phyloP scores from a whole-genome alignment of 2,329 filamentous ascomycete species.

The Fulvia fulva region DNA sequence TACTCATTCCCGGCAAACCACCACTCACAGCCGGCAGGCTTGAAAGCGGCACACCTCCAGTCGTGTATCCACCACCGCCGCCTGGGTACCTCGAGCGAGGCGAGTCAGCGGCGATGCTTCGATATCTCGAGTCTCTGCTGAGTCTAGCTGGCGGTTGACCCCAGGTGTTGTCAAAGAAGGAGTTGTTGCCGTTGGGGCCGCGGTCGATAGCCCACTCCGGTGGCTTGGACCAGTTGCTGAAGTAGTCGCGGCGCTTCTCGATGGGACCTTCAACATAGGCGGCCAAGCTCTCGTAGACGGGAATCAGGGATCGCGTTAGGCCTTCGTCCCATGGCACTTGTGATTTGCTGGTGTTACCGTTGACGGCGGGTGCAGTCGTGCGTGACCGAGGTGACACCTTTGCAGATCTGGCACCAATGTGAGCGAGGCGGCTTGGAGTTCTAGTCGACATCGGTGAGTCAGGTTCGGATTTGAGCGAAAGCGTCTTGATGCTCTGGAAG shows the following conservation, averaged over 20 bases:
- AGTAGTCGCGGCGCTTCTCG: slow-evolving; percentile 37
- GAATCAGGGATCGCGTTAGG: slow-evolving; percentile 37
- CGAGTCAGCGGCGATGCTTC: slow-evolving; percentile 21
- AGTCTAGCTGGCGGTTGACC: slow-evolving; percentile 35
- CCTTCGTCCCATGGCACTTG: slow-evolving; percentile 6
- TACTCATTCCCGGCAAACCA: background rate
- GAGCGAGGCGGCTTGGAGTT: slow-evolving; percentile 16
- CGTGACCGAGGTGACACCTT: background rate
- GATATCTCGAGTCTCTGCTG: slow-evolving; percentile 36
- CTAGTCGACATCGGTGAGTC: slow-evolving; percentile 15
- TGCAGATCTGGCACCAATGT: background rate
- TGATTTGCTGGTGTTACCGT: background rate
- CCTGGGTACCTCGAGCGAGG: background rate
- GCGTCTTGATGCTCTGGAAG: slow-evolving; percentile 24
- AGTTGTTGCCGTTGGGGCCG: slow-evolving; percentile 35
- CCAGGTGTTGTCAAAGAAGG: slow-evolving; percentile 40
- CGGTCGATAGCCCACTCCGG: slow-evolving; percentile 39
- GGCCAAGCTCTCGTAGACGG: slow-evolving; percentile 41
- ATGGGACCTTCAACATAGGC: slow-evolving; percentile 38
- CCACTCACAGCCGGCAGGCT: background rate
- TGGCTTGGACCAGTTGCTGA: slow-evolving; percentile 37
- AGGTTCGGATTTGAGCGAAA: background rate
- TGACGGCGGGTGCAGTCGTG: slow-evolving; percentile 11
- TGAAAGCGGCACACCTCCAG: background rate
- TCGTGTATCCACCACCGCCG: background rate